Conservation (phyloP, 225 moss, liverwort and hornwort species). For the Asterella californica region DNA sequence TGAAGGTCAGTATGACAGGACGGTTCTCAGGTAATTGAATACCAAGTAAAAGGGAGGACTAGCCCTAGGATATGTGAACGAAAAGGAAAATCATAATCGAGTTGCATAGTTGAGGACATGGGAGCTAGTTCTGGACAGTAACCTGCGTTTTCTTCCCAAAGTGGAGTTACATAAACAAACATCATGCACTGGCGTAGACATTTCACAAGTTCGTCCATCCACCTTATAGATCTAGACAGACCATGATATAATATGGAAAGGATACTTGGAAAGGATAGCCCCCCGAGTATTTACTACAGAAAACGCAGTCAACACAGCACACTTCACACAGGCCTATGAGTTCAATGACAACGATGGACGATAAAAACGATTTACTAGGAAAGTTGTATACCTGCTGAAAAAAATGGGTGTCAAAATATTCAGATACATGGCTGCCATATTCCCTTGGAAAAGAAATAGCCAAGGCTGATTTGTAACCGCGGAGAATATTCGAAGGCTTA, state of each 20-base stretch:
- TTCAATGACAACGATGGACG: not conserved
- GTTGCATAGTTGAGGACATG: not conserved
- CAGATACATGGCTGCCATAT: constrained; percentile 53
- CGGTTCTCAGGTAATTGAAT: not conserved
- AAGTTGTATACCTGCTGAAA: constrained; percentile 57
- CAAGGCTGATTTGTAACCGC: constrained; percentile 38
- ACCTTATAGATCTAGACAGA: not conserved
- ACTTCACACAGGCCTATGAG: not conserved
- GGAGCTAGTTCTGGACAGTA: not conserved
- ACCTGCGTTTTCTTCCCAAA: not conserved
- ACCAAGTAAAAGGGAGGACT: not conserved
- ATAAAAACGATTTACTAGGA: not conserved
- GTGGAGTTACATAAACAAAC: constrained; percentile 8
- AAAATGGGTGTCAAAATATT: constrained; percentile 61
- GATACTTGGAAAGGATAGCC: not conserved
- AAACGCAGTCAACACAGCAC: not conserved
- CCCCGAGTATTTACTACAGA: not conserved
- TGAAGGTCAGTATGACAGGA: not conserved
- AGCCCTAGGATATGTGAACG: not conserved
- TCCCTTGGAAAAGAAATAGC: constrained; percentile 40
- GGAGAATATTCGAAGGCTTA: constrained; percentile 44
- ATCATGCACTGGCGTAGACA: not conserved
- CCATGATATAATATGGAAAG: not conserved
- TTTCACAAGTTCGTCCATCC: not conserved
- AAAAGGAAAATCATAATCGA: not conserved